Evolutionary conservation across 1,284 basidiomycete species (phyloP), one percentile per base, ranked within the genome.

Genomic region (Leccinum pachyderme): DNA sequence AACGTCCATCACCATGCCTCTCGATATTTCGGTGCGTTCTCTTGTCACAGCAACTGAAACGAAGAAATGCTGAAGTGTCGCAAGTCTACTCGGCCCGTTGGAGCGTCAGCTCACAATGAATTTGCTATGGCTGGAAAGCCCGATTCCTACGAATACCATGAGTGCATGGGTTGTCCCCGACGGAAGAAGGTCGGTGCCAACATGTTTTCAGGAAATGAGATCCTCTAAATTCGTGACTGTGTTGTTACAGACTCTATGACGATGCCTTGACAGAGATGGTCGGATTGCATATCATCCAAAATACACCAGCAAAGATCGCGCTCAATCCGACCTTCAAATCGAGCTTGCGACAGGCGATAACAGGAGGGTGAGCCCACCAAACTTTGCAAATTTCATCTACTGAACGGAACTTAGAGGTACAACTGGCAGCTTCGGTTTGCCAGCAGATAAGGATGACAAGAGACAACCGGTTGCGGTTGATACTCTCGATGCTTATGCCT

Each of bases 41-140:
- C 44, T 39, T 47, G 46, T 54, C 41, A 28, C 51, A 57, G n/a
- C 46, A 31, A 22, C 51, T 3, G 13, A 27, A 7, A 35, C 18
- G 47, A 41, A 24, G 31, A 52, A 55, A 15, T 43, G 59, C 65
- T 72, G 59, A 61, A 56, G 29, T 47, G 11, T 48, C 29, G 41
- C 45, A 65, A 95, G 95, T 49, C 79, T 98, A 22, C 76, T 99
- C 24, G 89, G 87, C 3, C 87, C 93, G 24, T 73, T 97, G 33
- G 93, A 95, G 62, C 80, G 94, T 39, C 95, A 98, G 71, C 80
- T 98, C 31, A 84, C 98, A 44, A 89, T 98, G 82, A 93, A 92
- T 68, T 71, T 95, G 51, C 77, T 99, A 8, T 99, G 97, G 93
- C 81, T 96, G 7, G 93, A 98, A 64, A 82, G 82, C 13, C 77